Conservation (phyloP, 768 basidiomycete genomes). For the Lactifluus volemus region DNA sequence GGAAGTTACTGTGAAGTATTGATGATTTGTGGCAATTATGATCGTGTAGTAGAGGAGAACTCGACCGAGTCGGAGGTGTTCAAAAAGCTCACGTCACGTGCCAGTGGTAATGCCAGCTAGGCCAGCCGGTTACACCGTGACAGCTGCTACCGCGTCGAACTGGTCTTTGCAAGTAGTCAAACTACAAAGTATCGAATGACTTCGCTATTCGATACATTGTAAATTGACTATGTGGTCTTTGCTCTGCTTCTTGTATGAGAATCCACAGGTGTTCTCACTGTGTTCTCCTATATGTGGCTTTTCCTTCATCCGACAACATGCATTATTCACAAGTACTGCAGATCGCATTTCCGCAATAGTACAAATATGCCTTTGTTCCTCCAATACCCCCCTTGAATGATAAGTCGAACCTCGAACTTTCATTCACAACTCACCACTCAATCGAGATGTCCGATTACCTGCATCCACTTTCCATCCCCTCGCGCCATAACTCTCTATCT, state of each 20-base stretch:
- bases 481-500: neutral
- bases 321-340: neutral
- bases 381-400: neutral
- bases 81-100: too few relatives aligned
- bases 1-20: too few relatives aligned
- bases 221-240: too few relatives aligned
- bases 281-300: neutral
- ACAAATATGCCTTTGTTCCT: slow-evolving; percentile 1
- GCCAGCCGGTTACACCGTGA: too few relatives aligned
- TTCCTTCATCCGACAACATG: neutral
- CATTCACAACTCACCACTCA: neutral
- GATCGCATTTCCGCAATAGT: neutral
- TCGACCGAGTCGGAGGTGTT: too few relatives aligned
- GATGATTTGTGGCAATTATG: too few relatives aligned
- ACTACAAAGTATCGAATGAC: too few relatives aligned
- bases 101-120: too few relatives aligned
- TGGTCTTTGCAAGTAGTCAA: too few relatives aligned
- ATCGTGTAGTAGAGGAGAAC: too few relatives aligned
- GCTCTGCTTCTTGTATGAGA: neutral
- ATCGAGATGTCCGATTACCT: slow-evolving; percentile 7
- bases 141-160: too few relatives aligned
- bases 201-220: too few relatives aligned
- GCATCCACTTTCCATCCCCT: slow-evolving; percentile 1
- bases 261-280: neutral
- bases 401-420: neutral